Conservation (phyloP, 202 grass and related monocot species). For the Bolboschoenoplectus hybrid region DNA sequence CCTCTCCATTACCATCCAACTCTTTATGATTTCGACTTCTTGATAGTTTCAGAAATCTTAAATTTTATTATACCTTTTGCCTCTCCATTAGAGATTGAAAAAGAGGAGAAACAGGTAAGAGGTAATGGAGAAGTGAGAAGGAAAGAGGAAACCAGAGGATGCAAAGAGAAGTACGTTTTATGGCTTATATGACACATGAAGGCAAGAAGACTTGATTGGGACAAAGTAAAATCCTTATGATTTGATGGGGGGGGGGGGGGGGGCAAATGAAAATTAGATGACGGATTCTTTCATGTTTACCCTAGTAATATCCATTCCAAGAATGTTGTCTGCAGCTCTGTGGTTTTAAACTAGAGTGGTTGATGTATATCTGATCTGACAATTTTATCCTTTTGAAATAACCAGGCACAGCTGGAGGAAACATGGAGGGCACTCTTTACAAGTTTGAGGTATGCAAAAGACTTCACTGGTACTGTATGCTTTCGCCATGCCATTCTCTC, state of each 20-base stretch:
- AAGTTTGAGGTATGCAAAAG: slow-evolving; percentile 77
- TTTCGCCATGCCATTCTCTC: slow-evolving; percentile 87
- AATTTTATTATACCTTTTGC: not conserved
- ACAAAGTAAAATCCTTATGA: not conserved
- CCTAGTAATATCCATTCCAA: not conserved
- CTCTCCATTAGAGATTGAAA: not conserved
- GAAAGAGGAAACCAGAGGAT: not conserved
- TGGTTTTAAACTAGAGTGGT: not conserved
- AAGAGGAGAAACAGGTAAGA: not conserved
- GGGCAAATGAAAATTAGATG: not conserved
- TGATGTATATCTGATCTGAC: not conserved
- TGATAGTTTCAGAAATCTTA: not conserved
- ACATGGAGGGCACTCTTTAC: slow-evolving; percentile 94
- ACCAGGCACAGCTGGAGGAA: slow-evolving; percentile 85
- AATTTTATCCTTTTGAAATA: slow-evolving; percentile 16
- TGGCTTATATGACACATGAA: not conserved
- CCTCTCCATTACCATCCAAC: not conserved
- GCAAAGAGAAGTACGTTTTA: not conserved
- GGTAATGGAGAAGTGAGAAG: not conserved
- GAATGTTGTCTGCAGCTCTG: not conserved
- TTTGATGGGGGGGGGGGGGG: not conserved
- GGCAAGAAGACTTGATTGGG: not conserved
- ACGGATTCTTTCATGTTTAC: not conserved
- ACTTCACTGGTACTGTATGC: slow-evolving; percentile 86
- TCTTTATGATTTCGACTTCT: not conserved